These are phyloP conservation scores for Phylloporus sp. DNA, from an alignment of 768 basidiomycete genomes.

Conservation along the genomic window DNA sequence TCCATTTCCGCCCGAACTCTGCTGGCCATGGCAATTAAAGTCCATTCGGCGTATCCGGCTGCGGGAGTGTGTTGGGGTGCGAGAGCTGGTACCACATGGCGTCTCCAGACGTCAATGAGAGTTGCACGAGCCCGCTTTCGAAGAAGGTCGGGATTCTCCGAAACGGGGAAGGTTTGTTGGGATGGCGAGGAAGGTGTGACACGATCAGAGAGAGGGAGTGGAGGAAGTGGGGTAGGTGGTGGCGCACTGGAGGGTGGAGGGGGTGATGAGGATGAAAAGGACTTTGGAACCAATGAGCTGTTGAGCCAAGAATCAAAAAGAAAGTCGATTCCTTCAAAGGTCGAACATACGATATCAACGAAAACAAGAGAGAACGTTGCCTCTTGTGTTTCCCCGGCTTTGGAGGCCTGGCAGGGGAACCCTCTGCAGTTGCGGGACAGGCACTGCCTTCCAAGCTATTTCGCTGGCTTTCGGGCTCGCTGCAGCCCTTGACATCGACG, in stretches of 20 bases:
- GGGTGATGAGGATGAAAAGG: slow-evolving; percentile 22
- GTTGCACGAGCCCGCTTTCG: slow-evolving; percentile 61
- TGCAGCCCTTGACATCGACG: slow-evolving; percentile 46
- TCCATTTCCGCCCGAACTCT: slow-evolving; percentile 16
- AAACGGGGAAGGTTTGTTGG: slow-evolving; percentile 5
- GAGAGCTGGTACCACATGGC: slow-evolving; percentile 54
- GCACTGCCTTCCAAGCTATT: slow-evolving; percentile 30
- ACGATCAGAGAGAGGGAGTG: slow-evolving; percentile 25
- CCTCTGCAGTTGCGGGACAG: slow-evolving; percentile 20
- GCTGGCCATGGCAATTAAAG: slow-evolving; percentile 26
- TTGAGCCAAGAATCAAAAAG: slow-evolving; percentile 3
- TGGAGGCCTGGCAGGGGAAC: slow-evolving; percentile 23
- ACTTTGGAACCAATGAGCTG: slow-evolving; percentile 31
- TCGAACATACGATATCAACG: slow-evolving; percentile 50
- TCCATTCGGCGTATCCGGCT: slow-evolving; percentile 33
- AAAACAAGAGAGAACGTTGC: slow-evolving; percentile 65
- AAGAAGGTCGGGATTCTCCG: slow-evolving; percentile 29
- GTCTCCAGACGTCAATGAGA: slow-evolving; percentile 63
- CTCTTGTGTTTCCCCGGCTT: slow-evolving; percentile 56
- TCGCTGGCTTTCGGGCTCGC: slow-evolving; percentile 31
- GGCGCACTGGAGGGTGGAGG: slow-evolving; percentile 22
- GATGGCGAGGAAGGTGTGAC: slow-evolving; percentile 28
- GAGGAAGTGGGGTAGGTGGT: slow-evolving; percentile 27
- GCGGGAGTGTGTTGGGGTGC: slow-evolving; percentile 27
- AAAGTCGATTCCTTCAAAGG: not conserved